phyloP scores from a whole-genome alignment of 257 asterid genomes.

The Solanum lignicaule region DNA sequence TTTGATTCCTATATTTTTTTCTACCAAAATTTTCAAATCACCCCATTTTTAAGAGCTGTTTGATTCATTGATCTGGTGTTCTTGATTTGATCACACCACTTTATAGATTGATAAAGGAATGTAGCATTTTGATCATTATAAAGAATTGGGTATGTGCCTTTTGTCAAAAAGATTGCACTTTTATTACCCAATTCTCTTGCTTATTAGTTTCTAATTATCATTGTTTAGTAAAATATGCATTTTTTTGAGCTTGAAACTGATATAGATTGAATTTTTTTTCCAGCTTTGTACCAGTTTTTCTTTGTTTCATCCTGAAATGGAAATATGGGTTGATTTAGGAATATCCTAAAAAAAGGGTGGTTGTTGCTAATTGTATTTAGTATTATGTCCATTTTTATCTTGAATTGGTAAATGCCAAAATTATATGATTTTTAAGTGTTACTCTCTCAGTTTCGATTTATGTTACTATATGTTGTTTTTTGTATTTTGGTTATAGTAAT shows the following conservation, averaged over 20 bases:
- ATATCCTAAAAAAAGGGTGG: not conserved
- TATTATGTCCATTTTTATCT: not conserved
- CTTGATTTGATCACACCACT: constrained; percentile 22
- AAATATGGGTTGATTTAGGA: not conserved
- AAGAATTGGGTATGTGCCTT: constrained; percentile 3
- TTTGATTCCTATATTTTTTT: not conserved
- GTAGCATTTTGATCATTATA: constrained; percentile 11
- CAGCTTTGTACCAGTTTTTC: not conserved
- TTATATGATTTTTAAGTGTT: not conserved
- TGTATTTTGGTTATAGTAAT: not conserved
- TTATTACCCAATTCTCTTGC: not conserved
- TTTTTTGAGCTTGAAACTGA: not conserved
- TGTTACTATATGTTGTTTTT: not conserved
- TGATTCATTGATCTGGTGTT: constrained; percentile 27
- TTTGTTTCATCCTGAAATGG: not conserved
- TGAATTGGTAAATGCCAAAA: not conserved
- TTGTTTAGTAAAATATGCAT: not conserved
- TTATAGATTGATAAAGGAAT: constrained; percentile 10
- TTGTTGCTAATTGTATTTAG: not conserved
- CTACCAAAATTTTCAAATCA: not conserved
- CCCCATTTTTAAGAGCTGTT: not conserved
- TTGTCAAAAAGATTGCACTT: not conserved
- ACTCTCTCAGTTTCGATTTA: not conserved
- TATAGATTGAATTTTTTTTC: not conserved
- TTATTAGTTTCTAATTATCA: not conserved